phyloP scores from a whole-genome alignment of 2,329 filamentous ascomycete genomes.

The Rhinocladiella similis region DNA sequence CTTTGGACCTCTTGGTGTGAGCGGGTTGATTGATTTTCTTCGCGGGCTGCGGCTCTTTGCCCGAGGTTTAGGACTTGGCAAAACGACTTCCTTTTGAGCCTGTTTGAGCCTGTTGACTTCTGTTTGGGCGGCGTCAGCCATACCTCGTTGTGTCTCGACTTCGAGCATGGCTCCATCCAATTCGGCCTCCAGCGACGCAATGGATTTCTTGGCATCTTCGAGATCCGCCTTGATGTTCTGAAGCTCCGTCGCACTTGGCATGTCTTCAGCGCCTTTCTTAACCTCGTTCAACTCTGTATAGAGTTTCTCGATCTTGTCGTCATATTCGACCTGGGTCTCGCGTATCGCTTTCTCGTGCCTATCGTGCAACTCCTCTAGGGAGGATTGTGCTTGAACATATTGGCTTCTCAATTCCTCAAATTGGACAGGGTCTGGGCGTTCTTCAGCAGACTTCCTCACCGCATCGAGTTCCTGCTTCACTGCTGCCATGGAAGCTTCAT shows the following conservation, averaged over 20 bases:
- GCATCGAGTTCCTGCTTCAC: slow-evolving; percentile 18
- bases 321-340: slow-evolving; percentile 23
- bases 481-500: slow-evolving; percentile 18
- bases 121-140: slow-evolving; percentile 15
- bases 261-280: slow-evolving; percentile 36
- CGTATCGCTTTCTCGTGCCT: slow-evolving; percentile 15
- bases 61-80: slow-evolving; percentile 18
- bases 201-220: slow-evolving; percentile 27
- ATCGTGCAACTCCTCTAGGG: slow-evolving; percentile 13
- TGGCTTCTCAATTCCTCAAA: slow-evolving; percentile 19
- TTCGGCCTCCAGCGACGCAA: slow-evolving; percentile 29
- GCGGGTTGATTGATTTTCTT: slow-evolving; percentile 19
- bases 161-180: slow-evolving; percentile 33
- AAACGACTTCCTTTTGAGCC: slow-evolving; percentile 3
- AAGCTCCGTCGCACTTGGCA: slow-evolving; percentile 22
- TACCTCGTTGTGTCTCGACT: slow-evolving; percentile 18
- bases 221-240: slow-evolving; percentile 15
- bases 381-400: slow-evolving; percentile 10
- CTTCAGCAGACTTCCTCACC: slow-evolving; percentile 16
- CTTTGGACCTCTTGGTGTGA: slow-evolving; percentile 29
- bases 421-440: slow-evolving; percentile 15
- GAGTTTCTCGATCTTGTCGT: slow-evolving; percentile 18
- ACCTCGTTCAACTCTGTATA: slow-evolving; percentile 27
- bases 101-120: slow-evolving; percentile 19
- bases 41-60: slow-evolving; percentile 24